phyloP scores from a whole-genome alignment of 495 filamentous ascomycete species.

The Pseudotulostoma volvatum region DNA sequence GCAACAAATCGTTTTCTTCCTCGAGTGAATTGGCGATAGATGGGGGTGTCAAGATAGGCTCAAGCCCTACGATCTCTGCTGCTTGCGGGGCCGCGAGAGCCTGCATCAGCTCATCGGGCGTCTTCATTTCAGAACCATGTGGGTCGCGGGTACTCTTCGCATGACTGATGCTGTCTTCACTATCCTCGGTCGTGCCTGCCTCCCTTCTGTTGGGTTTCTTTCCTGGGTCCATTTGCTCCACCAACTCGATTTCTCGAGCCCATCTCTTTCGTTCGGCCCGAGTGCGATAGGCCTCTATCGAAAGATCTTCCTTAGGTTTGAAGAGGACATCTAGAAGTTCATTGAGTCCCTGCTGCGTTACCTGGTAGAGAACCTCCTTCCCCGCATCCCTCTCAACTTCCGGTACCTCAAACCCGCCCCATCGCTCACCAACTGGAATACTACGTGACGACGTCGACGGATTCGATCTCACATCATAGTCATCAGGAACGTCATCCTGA shows the following conservation, averaged over 20 bases:
- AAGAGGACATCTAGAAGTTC: constrained; percentile 81
- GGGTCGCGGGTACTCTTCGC: neutral
- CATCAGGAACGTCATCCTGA: constrained; percentile 49
- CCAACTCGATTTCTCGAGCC: constrained; percentile 34
- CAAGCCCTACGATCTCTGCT: neutral
- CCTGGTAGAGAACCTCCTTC: constrained; percentile 78
- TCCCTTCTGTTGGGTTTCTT: constrained; percentile 5
- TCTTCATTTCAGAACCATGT: neutral
- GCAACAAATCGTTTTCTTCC: neutral
- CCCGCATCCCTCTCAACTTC: constrained; percentile 68
- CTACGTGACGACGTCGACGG: constrained; percentile 66
- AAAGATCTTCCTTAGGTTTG: constrained; percentile 58
- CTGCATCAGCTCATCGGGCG: constrained; percentile 1
- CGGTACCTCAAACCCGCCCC: constrained; percentile 69
- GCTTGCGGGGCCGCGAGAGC: neutral
- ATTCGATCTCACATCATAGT: constrained; percentile 60
- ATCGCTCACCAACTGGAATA: constrained; percentile 55
- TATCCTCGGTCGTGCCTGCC: neutral
- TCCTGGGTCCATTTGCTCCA: constrained; percentile 15
- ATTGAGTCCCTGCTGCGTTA: constrained; percentile 80
- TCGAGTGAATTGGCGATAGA: neutral
- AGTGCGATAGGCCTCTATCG: constrained; percentile 50
- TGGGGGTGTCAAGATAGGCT: neutral
- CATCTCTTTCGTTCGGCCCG: constrained; percentile 42
- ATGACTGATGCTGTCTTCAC: neutral